These are phyloP conservation scores for Daedaleopsis nitida DNA, from an alignment of 768 basidiomycete species.

Conservation along the genomic window DNA sequence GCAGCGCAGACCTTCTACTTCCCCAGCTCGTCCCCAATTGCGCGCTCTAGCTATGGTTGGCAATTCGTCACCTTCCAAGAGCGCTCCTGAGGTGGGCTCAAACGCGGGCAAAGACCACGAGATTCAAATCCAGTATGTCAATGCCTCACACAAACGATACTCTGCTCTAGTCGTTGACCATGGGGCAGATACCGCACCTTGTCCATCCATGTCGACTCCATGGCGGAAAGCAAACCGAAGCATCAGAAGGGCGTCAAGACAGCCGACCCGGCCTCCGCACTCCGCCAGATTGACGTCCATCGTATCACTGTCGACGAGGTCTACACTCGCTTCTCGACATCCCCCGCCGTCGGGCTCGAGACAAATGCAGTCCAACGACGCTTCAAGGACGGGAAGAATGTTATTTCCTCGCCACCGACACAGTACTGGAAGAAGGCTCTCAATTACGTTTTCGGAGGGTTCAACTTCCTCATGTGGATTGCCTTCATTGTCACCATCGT, in stretches of 20 bases:
- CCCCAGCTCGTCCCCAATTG: not conserved
- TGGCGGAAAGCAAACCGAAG: conserved; percentile 17
- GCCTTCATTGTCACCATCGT: conserved; percentile 52
- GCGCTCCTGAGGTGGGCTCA: not conserved
- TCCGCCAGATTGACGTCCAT: conserved; percentile 53
- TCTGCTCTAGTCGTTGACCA: not conserved
- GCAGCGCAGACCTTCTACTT: not conserved
- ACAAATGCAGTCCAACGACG: conserved; percentile 35
- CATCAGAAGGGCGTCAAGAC: conserved; percentile 11
- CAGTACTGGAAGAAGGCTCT: conserved; percentile 52
- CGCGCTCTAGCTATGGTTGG: not conserved
- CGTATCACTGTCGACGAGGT: conserved; percentile 42
- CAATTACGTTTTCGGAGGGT: conserved; percentile 59
- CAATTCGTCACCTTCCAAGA: not conserved
- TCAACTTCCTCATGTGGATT: conserved; percentile 58
- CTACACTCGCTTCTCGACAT: conserved; percentile 45
- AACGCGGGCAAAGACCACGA: not conserved
- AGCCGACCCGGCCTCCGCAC: conserved; percentile 40
- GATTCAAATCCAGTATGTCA: conserved; percentile 10
- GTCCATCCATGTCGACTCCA: conserved; percentile 44
- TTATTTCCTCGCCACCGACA: conserved; percentile 49
- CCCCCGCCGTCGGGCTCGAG: conserved; percentile 50
- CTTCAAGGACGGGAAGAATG: conserved; percentile 37
- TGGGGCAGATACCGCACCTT: conserved; percentile 43
- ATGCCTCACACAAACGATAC: not conserved